phyloP scores from a whole-genome alignment of 345 rosid species.

The Pseudoturritis turrita region DNA sequence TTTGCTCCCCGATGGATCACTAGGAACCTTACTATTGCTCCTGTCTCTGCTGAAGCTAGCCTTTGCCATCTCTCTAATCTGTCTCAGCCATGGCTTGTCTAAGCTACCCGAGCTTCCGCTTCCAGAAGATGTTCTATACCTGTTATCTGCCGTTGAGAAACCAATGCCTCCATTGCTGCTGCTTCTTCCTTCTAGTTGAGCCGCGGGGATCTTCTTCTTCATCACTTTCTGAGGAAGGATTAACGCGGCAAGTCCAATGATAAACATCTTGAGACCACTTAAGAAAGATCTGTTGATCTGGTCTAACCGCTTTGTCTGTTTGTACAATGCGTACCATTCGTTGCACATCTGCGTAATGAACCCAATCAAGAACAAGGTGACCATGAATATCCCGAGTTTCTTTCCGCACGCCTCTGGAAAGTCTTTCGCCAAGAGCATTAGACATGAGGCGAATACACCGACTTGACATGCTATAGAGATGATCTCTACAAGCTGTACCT shows the following conservation, averaged over 20 bases:
- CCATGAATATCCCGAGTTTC: constrained; percentile 61
- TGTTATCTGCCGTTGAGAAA: constrained; percentile 37
- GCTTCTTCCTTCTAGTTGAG: constrained; percentile 28
- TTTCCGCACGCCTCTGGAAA: constrained; percentile 37
- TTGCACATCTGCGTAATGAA: constrained; percentile 51
- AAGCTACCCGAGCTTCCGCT: constrained; percentile 58
- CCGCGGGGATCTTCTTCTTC: constrained; percentile 39
- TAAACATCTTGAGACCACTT: constrained; percentile 56
- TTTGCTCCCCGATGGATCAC: constrained; percentile 70
- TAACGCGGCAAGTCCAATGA: constrained; percentile 53
- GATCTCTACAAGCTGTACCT: constrained; percentile 84
- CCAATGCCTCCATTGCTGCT: constrained; percentile 13
- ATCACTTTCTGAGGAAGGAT: constrained; percentile 47
- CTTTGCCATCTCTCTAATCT: constrained; percentile 73
- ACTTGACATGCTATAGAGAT: constrained; percentile 58
- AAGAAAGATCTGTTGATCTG: constrained; percentile 41
- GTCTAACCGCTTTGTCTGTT: constrained; percentile 60
- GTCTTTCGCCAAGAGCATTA: constrained; percentile 41
- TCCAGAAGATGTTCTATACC: constrained; percentile 44
- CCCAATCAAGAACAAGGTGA: constrained; percentile 60
- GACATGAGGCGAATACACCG: constrained; percentile 50
- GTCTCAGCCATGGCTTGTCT: constrained; percentile 68
- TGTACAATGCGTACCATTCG: constrained; percentile 73
- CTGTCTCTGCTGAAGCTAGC: constrained; percentile 70
- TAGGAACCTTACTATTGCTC: constrained; percentile 38